Conservation (phyloP, 2,329 filamentous ascomycete genomes). For the Colletotrichum sp. region DNA sequence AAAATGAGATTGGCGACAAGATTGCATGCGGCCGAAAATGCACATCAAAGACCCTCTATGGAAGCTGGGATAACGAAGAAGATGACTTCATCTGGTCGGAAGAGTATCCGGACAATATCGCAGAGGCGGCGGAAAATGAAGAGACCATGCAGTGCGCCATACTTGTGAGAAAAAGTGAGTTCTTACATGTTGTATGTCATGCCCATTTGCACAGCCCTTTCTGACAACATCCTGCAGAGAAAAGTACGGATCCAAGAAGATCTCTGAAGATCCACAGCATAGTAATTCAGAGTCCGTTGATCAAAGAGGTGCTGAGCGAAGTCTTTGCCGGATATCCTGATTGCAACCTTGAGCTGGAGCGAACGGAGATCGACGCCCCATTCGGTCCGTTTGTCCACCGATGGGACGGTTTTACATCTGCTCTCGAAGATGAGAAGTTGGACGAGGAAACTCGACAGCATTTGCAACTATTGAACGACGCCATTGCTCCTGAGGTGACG, state of each 20-base stretch:
- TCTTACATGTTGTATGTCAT: background rate
- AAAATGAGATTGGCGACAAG: background rate
- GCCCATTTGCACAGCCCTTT: fast-evolving
- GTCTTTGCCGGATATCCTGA: background rate
- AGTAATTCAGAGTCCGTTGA: background rate
- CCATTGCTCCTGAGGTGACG: background rate
- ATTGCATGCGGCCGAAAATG: background rate
- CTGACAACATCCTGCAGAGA: background rate
- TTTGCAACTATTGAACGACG: background rate
- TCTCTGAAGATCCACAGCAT: background rate
- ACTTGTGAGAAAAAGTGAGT: background rate
- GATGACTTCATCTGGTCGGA: background rate
- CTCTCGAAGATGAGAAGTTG: background rate
- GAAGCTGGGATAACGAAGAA: background rate
- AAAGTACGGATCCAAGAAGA: background rate
- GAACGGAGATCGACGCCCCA: background rate
- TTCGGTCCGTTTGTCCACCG: background rate
- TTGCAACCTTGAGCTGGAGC: background rate
- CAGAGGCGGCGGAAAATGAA: background rate
- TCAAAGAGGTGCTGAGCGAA: background rate
- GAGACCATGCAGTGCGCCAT: background rate
- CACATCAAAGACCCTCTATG: background rate
- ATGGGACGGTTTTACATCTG: background rate
- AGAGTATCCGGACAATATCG: background rate
- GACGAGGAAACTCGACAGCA: background rate